Base-by-base conservation (phyloP, 2,329 filamentous ascomycete genomes). In the Epichloe bromicola region DNA sequence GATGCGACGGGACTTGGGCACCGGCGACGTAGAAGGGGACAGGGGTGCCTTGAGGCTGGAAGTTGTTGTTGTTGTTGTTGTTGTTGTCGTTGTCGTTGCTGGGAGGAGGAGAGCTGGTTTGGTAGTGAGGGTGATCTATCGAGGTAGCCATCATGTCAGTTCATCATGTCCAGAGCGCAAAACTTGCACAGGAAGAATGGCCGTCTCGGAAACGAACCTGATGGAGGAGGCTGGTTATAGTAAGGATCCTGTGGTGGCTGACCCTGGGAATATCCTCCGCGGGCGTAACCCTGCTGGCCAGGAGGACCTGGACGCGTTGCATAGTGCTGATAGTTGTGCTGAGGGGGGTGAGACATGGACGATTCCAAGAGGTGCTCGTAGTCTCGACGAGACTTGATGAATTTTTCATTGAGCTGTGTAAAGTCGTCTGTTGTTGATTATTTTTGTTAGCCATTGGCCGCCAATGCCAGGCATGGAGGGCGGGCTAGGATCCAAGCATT, bases 391-490 rank as follows among this genome's bases (percentile, higher is more conserved):
- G 93, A 93, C 70, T 98, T 98, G 75, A 98, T 97, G 68, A 98
- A 98, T 71, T 97, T 97, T 68, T 98, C 93, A 63, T 98, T 98
- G 55, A 98, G 74, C 65, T 97, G 91, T 2, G 93, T 96, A 63
- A 98, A 97, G 67, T 98, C 93, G 68, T 98, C 93, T 95, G 10
- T 44, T 5, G 19, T 17, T 3, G 33, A 58, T 64, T 45, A 1
- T 23, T 26, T 42, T 47, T 43, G 23, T 46, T 19, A 23, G 20
- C 19, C 20, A 14, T 19, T 39, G 10, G 11, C 19, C n/a, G 19
- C n/a, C 19, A 7, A 12, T 19, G 17, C 26, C 26, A 10, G 26
- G 11, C 8, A 30, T 19, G 12, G n/a, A n/a, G 34, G 14, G 30
- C 12, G 2, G 37, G 20, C 30, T 11, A 10, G 14, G 36, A 38